Evolutionary conservation across 768 basidiomycete species (phyloP), one percentile per base, ranked within the genome.

Genomic region (Pseudohyphozyma bogoriensis): DNA sequence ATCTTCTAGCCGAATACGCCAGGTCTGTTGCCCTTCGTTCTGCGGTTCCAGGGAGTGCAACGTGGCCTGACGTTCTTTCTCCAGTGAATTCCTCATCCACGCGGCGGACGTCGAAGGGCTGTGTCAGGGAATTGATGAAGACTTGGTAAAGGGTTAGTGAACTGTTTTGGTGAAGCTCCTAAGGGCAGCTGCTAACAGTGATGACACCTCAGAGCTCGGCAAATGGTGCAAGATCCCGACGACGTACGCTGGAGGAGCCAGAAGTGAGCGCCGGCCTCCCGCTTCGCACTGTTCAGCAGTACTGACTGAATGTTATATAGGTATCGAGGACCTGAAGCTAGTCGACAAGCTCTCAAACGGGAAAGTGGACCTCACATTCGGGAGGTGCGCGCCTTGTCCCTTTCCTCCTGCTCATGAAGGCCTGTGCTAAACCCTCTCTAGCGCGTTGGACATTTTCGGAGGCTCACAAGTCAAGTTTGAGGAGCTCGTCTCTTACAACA

Each of bases 41-140:
- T 29, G 18, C 26, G 13, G 4, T 40, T 4, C 20, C 37, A 4
- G 9, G 44, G 12, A 42, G 3, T 20, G n/a, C 4, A 9, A 12
- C 46, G 3, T 10, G 22, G 6, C 40, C 12, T 11, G 13, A 5
- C 5, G 29, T 7, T 4, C 29, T 31, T 29, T 28, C n/a, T n/a
- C n/a, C 36, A 91, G 91, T 66, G 95, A 97, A 72, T 88, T 99
- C 66, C 76, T 99, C 46, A 79, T 99, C 31, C 95, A 99, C 73
- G 93, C 95, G 0, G 95, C 95, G n/a, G 95, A 97, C 66, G 92
- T 99, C 12, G 95, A 99, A 73, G 95, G 95, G 0, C 76, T 97
- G 28, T 97, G 95, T 72, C 83, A 91, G 76, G 95, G 95, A 1
- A 91, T 97, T 60, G 95, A 99, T 72, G 82, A 89, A 70, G 83